Evolutionary conservation across 192 early-diverging fungal species (phyloP).

Genomic region (Mortierella antarctica): DNA sequence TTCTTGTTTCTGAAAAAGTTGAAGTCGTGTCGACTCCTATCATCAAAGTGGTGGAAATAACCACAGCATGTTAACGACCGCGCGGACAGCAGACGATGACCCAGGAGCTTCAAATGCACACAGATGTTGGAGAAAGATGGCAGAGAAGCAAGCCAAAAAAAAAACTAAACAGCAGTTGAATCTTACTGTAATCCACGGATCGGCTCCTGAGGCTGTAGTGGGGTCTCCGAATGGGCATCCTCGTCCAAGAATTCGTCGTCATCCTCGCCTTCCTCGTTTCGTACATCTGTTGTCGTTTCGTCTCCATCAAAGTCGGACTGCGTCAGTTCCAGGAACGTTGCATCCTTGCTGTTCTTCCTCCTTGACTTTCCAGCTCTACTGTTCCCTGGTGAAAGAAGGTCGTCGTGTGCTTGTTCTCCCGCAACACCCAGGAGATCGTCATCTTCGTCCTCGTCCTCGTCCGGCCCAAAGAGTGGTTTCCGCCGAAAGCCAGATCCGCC

Average conservation of each 20-base stretch:
- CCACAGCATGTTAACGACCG: not conserved
- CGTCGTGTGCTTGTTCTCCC: conserved; percentile 3
- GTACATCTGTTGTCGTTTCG: not conserved
- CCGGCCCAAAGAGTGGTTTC: conserved; percentile 45
- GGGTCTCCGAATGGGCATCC: conserved; percentile 46
- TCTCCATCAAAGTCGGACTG: conserved; percentile 4
- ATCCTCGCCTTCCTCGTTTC: not conserved
- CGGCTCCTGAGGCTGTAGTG: conserved; percentile 35
- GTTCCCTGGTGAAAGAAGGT: not conserved
- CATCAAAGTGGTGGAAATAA: not conserved
- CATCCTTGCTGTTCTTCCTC: conserved; percentile 2
- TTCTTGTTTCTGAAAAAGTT: conserved; percentile 52
- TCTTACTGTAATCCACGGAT: conserved; percentile 49
- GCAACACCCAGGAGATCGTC: conserved; percentile 27
- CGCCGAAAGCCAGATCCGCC: conserved; percentile 45
- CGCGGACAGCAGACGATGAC: too few species aligned
- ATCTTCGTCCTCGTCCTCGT: conserved; percentile 12
- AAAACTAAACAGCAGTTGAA: not conserved
- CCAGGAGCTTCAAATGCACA: not conserved
- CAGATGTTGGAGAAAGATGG: not conserved
- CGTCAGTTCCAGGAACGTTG: conserved; percentile 16
- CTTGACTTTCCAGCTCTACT: not conserved
- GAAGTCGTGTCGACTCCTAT: conserved; percentile 49
- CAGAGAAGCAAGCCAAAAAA: not conserved
- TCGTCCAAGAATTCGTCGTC: conserved; percentile 27